phyloP scores from a whole-genome alignment of 225 moss, liverwort and hornwort genomes.

The Pleurozium schreberi region DNA sequence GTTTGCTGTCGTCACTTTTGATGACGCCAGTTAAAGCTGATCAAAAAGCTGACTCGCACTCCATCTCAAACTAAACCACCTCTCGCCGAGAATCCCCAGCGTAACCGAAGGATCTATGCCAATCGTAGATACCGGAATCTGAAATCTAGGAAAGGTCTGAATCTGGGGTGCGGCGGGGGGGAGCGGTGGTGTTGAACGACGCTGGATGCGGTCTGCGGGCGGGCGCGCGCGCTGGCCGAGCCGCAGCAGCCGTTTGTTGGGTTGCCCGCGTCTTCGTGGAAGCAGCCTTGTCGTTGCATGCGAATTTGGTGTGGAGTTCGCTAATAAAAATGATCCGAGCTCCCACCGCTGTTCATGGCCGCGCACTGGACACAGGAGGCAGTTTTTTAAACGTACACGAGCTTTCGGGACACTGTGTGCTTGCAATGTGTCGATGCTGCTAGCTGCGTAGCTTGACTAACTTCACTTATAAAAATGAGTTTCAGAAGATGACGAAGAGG shows the following conservation, averaged over 20 bases:
- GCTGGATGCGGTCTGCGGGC: background rate
- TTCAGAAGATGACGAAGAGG: background rate
- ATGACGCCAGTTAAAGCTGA: background rate
- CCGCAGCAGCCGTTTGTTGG: background rate
- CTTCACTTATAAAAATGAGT: background rate
- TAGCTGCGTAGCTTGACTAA: background rate
- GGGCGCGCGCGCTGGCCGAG: background rate
- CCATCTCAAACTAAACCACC: background rate
- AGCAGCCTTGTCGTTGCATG: background rate
- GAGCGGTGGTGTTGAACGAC: background rate
- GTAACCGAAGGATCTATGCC: fast-evolving
- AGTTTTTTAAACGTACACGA: background rate
- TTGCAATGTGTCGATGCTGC: background rate
- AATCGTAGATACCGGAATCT: fast-evolving
- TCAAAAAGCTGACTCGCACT: background rate
- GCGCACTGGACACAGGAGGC: background rate
- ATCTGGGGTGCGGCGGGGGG: background rate
- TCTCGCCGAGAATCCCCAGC: background rate
- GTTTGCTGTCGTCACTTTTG: background rate
- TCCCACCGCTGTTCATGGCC: background rate
- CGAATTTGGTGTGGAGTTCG: background rate
- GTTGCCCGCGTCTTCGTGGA: background rate
- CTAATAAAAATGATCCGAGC: background rate
- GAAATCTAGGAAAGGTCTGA: background rate
- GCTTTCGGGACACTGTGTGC: background rate